Evolutionary conservation across 2,329 filamentous ascomycete species (phyloP).

Genomic region (Aspergillus novoparasiticus): DNA sequence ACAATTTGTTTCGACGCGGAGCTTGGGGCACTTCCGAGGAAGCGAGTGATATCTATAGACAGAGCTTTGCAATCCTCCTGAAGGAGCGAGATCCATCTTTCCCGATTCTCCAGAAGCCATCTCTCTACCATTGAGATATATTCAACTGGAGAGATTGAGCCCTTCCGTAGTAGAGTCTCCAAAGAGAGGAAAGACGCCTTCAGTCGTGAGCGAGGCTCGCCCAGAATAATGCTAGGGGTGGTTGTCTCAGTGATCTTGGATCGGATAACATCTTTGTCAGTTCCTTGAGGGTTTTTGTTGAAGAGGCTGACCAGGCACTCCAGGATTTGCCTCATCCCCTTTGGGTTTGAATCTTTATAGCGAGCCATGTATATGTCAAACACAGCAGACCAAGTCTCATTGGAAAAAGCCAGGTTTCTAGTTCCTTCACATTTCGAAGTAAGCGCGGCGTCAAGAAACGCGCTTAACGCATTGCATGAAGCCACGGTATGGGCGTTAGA

Average conservation of each 20-base stretch:
- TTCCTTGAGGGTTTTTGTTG: conserved; percentile 29
- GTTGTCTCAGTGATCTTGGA: conserved; percentile 28
- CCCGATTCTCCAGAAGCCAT: conserved; percentile 38
- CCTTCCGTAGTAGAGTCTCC: conserved; percentile 42
- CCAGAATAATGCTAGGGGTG: conserved; percentile 41
- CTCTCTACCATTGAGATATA: conserved; percentile 31
- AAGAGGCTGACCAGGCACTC: conserved; percentile 41
- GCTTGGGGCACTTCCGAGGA: conserved; percentile 18
- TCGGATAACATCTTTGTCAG: conserved; percentile 23
- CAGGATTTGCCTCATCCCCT: conserved; percentile 49
- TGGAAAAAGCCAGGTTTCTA: conserved; percentile 35
- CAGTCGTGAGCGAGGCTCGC: conserved; percentile 41
- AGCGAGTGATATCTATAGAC: conserved; percentile 25
- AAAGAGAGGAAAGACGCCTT: conserved; percentile 41
- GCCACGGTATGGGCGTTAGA: conserved; percentile 44
- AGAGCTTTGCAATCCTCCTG: conserved; percentile 36
- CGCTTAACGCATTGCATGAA: conserved; percentile 48
- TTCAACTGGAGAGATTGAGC: conserved; percentile 34
- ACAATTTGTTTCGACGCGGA: conserved; percentile 20
- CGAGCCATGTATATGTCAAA: conserved; percentile 44
- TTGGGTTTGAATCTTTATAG: conserved; percentile 47
- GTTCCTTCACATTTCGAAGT: conserved; percentile 35
- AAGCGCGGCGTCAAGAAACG: conserved; percentile 44
- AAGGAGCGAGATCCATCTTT: conserved; percentile 35
- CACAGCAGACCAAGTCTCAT: conserved; percentile 41